Evolutionary conservation across 768 basidiomycete genomes (phyloP).

Genomic region (Boletus eberwhitei): DNA sequence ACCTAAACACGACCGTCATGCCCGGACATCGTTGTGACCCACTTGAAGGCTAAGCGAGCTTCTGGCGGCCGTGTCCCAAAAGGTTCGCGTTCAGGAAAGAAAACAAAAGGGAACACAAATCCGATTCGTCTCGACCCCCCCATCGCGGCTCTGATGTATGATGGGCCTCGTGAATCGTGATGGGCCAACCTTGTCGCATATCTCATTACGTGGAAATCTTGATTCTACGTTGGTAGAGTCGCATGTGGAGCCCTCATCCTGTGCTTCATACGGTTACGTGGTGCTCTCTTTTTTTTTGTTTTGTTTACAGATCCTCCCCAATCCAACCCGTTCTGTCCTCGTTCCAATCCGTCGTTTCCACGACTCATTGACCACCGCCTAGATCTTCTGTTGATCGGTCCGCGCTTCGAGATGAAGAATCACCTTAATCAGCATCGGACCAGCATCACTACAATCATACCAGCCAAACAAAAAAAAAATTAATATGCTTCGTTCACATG

Average conservation of each 20-base stretch:
- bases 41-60: background rate
- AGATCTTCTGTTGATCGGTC: slow-evolving; percentile 13
- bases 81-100: background rate
- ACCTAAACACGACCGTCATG: background rate
- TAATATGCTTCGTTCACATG: background rate
- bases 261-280: slow-evolving; percentile 4
- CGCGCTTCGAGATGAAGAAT: slow-evolving; percentile 13
- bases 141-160: background rate
- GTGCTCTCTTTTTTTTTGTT: background rate
- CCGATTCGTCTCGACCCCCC: background rate
- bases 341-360: background rate
- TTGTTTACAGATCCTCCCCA: background rate
- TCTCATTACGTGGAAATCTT: slow-evolving; percentile 16
- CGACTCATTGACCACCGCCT: background rate
- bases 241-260: background rate
- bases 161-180: slow-evolving; percentile 11
- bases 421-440: slow-evolving; percentile 6
- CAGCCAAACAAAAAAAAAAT: background rate
- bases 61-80: background rate
- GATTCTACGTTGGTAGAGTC: slow-evolving; percentile 1
- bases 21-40: background rate
- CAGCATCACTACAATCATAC: background rate
- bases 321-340: background rate
- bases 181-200: background rate
- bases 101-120: background rate